Base-by-base conservation (phyloP, 305 asterid genomes). In the Stenogyne calaminthoides region DNA sequence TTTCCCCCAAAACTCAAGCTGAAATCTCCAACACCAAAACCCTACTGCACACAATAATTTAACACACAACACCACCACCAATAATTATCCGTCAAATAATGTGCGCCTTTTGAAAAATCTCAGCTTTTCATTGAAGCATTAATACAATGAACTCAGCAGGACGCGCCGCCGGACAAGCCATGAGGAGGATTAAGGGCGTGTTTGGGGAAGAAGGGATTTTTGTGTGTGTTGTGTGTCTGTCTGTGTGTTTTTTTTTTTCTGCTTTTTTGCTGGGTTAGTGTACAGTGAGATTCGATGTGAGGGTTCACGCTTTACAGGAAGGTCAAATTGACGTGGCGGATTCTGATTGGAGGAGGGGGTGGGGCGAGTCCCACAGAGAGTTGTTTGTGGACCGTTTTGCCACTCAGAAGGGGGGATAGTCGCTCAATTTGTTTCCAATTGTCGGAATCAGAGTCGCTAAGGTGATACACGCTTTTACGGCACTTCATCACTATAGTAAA, bases 151-250 rank as follows among this genome's bases (percentile, higher is more conserved):
- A 76, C 27, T 27, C 54, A 72, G 75, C 11, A 18, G 34, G 69
- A 73, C 61, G 73, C 76, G 71, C 81, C 81, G 83, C 87, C 82
- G 80, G 87, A 74, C 86, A 81, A 72, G 82, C 86, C 88, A 84
- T 70, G 83, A 81, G 86, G 79, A 18, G 67, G 77, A 34, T 65
- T 67, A 74, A 86, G 86, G 89, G 80, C 62, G 81, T 40, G 76
- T 80, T 83, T 82, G 84, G 82, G 69, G 51, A 29, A 70, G 64
- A 59, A 77, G 57, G 77, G 77, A 36, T 46, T 51, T 15, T 20
- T 65, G 25, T 22, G 25, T 22, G 25, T 22, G 25, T 22, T 22
- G 25, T 22, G 25, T 22, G 25, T 22, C 11, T 22, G 22, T 15
- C 7, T 70, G 16, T 52, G 69, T 57, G 0, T 62, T 27, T 37